Evolutionary conservation across 2,329 filamentous ascomycete genomes (phyloP).

Genomic region (Niveomyces coronatus): DNA sequence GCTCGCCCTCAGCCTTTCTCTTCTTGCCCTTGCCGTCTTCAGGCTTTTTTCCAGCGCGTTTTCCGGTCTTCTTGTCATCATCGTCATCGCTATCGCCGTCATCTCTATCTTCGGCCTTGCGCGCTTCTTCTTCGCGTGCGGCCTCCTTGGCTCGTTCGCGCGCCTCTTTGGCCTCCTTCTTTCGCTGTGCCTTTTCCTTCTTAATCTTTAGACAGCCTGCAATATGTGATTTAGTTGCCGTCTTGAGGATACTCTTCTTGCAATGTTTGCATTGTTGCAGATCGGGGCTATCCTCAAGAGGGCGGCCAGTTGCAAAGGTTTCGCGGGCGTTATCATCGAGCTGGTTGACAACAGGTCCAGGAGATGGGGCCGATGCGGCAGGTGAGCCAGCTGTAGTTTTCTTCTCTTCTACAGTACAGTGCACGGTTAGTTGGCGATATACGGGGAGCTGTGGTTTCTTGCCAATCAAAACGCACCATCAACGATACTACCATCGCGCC

Average conservation of each 20-base stretch:
- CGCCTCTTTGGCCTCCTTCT: constrained; percentile 65
- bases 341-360: constrained; percentile 49
- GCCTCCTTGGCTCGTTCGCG: constrained; percentile 54
- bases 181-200: constrained; percentile 67
- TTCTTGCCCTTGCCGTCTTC: constrained; percentile 65
- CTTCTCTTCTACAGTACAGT: constrained; percentile 36
- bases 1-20: constrained; percentile 63
- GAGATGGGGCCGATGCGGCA: constrained; percentile 33
- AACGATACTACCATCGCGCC: constrained; percentile 55
- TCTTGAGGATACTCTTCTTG: constrained; percentile 75
- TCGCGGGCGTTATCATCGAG: constrained; percentile 68
- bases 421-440: constrained; percentile 8
- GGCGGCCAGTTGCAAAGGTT: constrained; percentile 71
- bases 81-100: constrained; percentile 40
- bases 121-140: constrained; percentile 46
- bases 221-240: constrained; percentile 68
- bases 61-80: constrained; percentile 32
- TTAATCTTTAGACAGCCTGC: constrained; percentile 76
- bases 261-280: constrained; percentile 87
- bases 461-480: constrained; percentile 39
- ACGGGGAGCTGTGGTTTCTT: neutral
- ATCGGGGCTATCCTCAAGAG: constrained; percentile 70
- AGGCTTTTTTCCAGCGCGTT: constrained; percentile 51
- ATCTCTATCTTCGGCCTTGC: constrained; percentile 40
- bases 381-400: constrained; percentile 38